Percentiles rank a stretch among this genome's conserved stretches.
phyloP scores from a whole-genome alignment of 2,329 filamentous ascomycete genomes.

The Aspergillus oerlinghausenensis region DNA sequence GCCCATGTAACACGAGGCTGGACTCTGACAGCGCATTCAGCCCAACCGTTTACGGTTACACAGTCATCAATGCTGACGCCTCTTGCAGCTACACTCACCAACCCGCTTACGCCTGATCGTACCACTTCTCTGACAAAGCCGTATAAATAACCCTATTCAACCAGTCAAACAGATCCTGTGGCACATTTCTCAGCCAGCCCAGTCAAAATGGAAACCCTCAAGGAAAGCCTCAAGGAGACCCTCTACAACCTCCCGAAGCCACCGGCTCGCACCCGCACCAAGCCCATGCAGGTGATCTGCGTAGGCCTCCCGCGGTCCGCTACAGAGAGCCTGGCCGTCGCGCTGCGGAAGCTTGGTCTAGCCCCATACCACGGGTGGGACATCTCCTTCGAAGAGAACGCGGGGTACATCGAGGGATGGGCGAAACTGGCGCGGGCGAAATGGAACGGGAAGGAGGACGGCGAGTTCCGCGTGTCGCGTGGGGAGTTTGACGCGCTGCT shows the following conservation, averaged over 20 bases:
- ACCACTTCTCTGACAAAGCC: background rate
- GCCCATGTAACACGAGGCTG: background rate
- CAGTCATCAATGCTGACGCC: background rate
- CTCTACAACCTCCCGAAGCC: slow-evolving; percentile 4
- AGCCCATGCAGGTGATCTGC: slow-evolving; percentile 20
- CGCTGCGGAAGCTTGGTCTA: slow-evolving; percentile 19
- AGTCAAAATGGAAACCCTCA: background rate
- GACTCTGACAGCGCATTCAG: too few relatives aligned
- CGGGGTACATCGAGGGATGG: slow-evolving; percentile 1
- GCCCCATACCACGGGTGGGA: slow-evolving; percentile 20
- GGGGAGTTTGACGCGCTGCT: slow-evolving; percentile 27
- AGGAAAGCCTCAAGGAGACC: background rate
- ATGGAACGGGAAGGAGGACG: slow-evolving; percentile 9
- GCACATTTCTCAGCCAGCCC: background rate
- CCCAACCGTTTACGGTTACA: background rate
- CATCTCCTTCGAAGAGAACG: slow-evolving; percentile 7
- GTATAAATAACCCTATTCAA: background rate
- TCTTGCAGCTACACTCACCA: background rate
- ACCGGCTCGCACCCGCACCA: slow-evolving; percentile 5
- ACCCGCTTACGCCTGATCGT: background rate
- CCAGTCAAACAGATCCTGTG: background rate
- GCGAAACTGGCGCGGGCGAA: slow-evolving; percentile 8
- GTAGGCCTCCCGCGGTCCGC: slow-evolving; percentile 21
- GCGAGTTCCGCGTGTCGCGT: slow-evolving; percentile 6
- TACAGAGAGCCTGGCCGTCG: slow-evolving; percentile 20